Evolutionary conservation across 2,329 filamentous ascomycete species (phyloP).

Genomic region (Xylaria sp.): DNA sequence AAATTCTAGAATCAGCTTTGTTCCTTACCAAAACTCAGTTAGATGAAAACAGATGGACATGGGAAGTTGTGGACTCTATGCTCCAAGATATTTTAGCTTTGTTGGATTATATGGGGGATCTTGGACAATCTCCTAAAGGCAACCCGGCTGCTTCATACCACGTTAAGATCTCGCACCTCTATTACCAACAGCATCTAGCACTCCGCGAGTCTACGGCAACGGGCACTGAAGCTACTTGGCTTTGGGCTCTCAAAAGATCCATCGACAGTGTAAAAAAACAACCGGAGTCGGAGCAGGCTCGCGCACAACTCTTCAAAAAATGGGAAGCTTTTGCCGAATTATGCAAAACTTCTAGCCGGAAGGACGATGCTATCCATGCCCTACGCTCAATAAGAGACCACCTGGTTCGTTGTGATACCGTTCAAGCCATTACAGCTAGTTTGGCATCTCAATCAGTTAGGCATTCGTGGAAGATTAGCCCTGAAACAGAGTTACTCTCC

Average conservation of each 20-base stretch:
- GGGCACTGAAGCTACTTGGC: conserved; percentile 54
- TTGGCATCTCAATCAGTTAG: conserved; percentile 62
- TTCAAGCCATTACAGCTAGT: conserved; percentile 62
- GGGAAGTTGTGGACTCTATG: conserved; percentile 66
- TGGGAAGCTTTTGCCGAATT: conserved; percentile 73
- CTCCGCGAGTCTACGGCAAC: conserved; percentile 58
- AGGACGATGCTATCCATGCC: conserved; percentile 67
- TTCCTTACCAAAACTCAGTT: conserved; percentile 65
- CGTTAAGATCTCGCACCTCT: conserved; percentile 76
- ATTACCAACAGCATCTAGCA: conserved; percentile 70
- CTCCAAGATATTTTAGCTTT: conserved; percentile 66
- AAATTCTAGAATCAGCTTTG: conserved; percentile 69
- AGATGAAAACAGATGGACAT: conserved; percentile 58
- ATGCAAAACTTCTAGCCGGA: conserved; percentile 62
- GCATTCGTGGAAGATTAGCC: conserved; percentile 63
- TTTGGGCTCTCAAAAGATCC: conserved; percentile 70
- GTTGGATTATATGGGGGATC: conserved; percentile 62
- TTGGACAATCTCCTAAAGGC: conserved; percentile 42
- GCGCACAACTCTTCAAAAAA: conserved; percentile 70
- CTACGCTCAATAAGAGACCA: conserved; percentile 70
- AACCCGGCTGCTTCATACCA: conserved; percentile 59
- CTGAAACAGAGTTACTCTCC: conserved; percentile 63
- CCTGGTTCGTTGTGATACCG: conserved; percentile 67
- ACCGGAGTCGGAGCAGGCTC: conserved; percentile 64
- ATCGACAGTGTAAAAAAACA: conserved; percentile 70